These are phyloP conservation scores for Metarhizium rileyi DNA, from an alignment of 2,329 filamentous ascomycete species.

Conservation along the genomic window DNA sequence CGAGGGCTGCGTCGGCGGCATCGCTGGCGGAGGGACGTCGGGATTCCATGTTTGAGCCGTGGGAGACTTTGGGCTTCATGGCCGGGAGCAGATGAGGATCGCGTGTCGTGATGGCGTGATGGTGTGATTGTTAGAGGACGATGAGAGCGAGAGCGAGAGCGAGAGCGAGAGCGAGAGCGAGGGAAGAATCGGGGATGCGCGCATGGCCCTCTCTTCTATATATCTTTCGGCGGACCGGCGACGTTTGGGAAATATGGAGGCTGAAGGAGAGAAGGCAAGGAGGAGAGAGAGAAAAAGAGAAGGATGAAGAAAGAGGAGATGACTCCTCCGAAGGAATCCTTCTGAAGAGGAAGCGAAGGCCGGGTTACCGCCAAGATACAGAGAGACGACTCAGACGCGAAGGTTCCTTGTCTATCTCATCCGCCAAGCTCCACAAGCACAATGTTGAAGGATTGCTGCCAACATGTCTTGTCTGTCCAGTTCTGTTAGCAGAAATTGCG, in stretches of 20 bases:
- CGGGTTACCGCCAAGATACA: not conserved
- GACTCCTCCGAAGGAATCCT: not conserved
- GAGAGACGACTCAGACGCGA: no score
- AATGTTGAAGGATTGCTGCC: not conserved
- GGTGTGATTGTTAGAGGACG: not conserved
- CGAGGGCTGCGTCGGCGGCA: slow-evolving; percentile 33
- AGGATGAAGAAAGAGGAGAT: not conserved
- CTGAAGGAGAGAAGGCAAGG: no score
- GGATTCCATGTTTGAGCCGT: slow-evolving; percentile 5
- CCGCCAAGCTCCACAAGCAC: not conserved
- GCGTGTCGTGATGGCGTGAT: not conserved
- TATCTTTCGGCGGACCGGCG: not conserved
- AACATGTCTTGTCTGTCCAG: no score
- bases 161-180: no score
- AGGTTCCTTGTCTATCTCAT: not conserved
- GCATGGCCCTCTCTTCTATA: not conserved
- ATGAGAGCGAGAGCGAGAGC: no score
- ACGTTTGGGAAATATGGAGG: not conserved
- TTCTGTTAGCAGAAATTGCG: no score
- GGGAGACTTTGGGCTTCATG: not conserved
- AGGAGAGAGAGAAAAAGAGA: not conserved
- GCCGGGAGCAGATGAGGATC: no score
- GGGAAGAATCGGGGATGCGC: no score
- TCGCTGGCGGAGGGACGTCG: slow-evolving; percentile 11
- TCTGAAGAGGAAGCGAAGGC: not conserved